Evolutionary conservation across 331 rosid species (phyloP).

Genomic region (Rosa hybrid): DNA sequence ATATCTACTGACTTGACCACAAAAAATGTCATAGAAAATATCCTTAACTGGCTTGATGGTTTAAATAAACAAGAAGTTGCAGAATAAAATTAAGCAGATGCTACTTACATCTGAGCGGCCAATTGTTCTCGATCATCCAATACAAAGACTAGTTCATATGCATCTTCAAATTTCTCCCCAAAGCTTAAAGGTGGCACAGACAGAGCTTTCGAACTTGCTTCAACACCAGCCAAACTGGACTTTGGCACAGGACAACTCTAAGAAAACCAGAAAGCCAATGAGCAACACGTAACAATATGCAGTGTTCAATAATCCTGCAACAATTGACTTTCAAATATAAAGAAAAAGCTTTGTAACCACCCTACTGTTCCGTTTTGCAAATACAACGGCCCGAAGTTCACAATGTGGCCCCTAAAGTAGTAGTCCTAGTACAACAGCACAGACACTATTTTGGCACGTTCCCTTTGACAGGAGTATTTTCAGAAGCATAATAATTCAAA

Average conservation of each 20-base stretch:
- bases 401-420: neutral
- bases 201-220: constrained; percentile 47
- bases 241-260: constrained; percentile 40
- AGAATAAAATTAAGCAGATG: constrained; percentile 1
- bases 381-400: neutral
- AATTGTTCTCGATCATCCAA: constrained; percentile 93
- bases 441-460: neutral
- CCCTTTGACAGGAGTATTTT: neutral
- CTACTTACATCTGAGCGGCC: constrained; percentile 82
- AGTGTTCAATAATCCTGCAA: neutral
- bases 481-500: neutral
- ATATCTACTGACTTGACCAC: neutral
- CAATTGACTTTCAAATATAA: neutral
- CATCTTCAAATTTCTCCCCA: constrained; percentile 90
- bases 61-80: neutral
- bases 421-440: neutral
- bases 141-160: constrained; percentile 74
- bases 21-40: neutral
- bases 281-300: constrained; percentile 17
- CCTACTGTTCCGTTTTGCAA: neutral
- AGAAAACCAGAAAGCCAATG: constrained; percentile 29
- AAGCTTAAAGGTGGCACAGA: constrained; percentile 76
- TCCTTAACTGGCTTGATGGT: neutral
- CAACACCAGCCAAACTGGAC: constrained; percentile 36
- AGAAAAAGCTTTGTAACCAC: neutral